Conservation (phyloP, 2,329 filamentous ascomycete genomes). For the Fusarium xylarioides region DNA sequence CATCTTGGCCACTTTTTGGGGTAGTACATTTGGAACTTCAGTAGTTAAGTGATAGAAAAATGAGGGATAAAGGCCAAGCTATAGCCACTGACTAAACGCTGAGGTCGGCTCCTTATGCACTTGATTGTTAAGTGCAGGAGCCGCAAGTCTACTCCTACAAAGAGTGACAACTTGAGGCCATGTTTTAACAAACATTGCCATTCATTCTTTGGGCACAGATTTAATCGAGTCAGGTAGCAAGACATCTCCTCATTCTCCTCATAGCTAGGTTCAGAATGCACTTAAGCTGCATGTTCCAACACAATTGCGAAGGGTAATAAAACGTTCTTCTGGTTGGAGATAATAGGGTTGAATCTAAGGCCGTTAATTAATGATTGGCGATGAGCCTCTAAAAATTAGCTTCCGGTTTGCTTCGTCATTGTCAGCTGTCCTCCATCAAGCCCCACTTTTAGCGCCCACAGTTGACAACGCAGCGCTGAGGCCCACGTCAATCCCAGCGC, state of each 20-base stretch:
- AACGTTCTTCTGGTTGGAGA: not conserved
- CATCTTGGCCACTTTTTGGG: no score
- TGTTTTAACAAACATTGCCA: no score
- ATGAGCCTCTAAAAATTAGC: accelerated
- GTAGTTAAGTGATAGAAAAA: no score
- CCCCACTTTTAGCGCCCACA: not conserved
- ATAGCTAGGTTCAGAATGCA: no score
- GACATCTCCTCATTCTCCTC: not conserved
- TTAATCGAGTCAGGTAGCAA: not conserved
- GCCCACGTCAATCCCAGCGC: not conserved
- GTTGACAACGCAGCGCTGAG: not conserved
- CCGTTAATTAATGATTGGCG: accelerated
- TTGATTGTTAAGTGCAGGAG: no score
- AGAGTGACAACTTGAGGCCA: no score
- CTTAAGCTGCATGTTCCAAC: not conserved
- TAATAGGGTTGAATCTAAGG: not conserved
- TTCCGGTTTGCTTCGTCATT: accelerated
- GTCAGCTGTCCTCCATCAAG: no score
- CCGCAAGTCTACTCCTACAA: no score
- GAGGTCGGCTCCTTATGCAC: no score
- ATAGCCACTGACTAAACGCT: no score
- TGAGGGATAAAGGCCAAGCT: no score
- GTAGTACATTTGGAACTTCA: no score
- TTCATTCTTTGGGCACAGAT: not conserved
- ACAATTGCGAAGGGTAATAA: not conserved